Evolutionary conservation across 805 yeast genomes (phyloP), one percentile per base, ranked within the genome.

Genomic region (Brettanomyces custersianus): DNA sequence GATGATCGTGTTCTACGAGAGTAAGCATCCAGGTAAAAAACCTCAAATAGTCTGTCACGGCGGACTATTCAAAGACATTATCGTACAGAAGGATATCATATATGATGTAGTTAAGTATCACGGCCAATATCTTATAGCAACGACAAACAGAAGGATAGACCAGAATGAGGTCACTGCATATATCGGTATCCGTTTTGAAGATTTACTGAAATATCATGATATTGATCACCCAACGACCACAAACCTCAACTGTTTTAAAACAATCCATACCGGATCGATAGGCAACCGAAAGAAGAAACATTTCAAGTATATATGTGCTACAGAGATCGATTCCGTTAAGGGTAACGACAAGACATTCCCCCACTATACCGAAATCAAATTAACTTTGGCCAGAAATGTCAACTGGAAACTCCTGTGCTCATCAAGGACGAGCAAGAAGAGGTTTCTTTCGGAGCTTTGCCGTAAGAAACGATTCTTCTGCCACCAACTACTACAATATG

Each of bases 101-200:
- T 32, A 32, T 20, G 27, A 16, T 13, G 29, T 32, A 20, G 15
- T 32, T 9, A 6, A 17, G 15, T 32, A 32, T 29, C 19, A 32
- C 19, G 28, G 20, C 7, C 35, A 32, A 21, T 5, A 22, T 11
- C 21, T 32, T 7, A 5, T 32, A 5, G 7, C 35, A 5, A 24
- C 20, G 13, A 5, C 12, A 5, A 23, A 32, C 23, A 6, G 35
- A n/a, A 10, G 35, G 15, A n/a, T 15, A 11, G 29, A 18, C 10
- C 29, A 32, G 18, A 5, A 10, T 9, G 20, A 6, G 5, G 20
- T 22, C 13, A 13, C 12, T 9, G 11, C 25, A 5, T 32, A 13
- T 18, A 20, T 32, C 9, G 35, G 35, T 5, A 32, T 22, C 5
- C 8, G 35, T 19, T 32, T 32, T 15, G 35, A 32, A 15, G 35